Percentiles rank a stretch among this genome's conserved stretches.
Evolutionary conservation across 1,284 basidiomycete species (phyloP).

Genomic region (Apiotrichum mycotoxinovorans): DNA sequence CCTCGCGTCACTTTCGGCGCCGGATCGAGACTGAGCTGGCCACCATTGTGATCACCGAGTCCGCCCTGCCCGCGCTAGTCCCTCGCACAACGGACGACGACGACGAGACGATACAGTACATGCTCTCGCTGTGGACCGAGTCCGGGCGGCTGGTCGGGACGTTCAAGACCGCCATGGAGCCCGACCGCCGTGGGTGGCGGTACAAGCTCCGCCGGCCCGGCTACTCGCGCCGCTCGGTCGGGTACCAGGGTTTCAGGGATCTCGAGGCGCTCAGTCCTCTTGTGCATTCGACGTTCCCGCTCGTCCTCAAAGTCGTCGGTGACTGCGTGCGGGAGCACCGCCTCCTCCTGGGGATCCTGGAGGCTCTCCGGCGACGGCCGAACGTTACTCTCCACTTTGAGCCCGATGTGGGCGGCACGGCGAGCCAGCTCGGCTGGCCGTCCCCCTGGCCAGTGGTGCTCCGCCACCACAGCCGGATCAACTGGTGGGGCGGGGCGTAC

Average conservation of each 20-base stretch:
- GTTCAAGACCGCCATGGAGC: neutral
- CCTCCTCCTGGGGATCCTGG: conserved; percentile 1
- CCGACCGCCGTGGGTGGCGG: neutral
- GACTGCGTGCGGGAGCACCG: neutral
- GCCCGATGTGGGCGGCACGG: neutral
- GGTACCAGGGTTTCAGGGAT: neutral
- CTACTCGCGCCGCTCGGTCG: neutral
- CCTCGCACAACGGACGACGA: neutral
- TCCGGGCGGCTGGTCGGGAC: neutral
- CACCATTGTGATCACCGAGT: neutral
- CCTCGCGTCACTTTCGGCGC: neutral
- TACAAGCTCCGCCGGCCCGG: neutral
- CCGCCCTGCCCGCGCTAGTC: neutral
- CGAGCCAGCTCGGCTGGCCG: neutral
- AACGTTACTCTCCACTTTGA: neutral
- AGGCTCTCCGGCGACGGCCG: neutral
- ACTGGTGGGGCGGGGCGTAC: neutral
- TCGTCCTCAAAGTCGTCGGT: neutral
- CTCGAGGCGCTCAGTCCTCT: neutral
- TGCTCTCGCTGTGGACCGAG: neutral
- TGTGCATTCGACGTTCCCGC: neutral
- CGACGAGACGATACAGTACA: neutral
- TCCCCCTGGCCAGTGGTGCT: neutral
- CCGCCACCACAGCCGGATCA: neutral
- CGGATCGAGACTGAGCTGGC: neutral